A percentile compares a stretch with the other conserved stretches of the same genome.
phyloP scores from a whole-genome alignment of 2,329 filamentous ascomycete species.

The Hysterium pulicare region DNA sequence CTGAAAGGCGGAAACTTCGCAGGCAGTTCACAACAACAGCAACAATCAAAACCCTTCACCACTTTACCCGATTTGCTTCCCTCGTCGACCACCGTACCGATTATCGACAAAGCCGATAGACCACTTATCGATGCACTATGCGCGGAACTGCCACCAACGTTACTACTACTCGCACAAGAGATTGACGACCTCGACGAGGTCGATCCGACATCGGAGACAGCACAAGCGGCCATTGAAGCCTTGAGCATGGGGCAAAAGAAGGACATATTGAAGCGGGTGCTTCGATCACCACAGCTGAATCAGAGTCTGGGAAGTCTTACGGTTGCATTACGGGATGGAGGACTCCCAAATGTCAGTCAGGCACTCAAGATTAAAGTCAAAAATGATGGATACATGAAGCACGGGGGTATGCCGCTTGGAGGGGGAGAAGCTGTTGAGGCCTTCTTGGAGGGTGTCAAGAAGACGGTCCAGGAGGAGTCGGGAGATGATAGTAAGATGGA shows the following conservation, averaged over 20 bases:
- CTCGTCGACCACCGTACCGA: conserved; percentile 71
- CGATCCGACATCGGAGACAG: conserved; percentile 66
- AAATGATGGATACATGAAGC: conserved; percentile 77
- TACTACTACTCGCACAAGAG: conserved; percentile 74
- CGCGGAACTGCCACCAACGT: conserved; percentile 70
- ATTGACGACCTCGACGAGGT: conserved; percentile 57
- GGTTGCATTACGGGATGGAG: conserved; percentile 83
- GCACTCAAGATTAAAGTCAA: conserved; percentile 76
- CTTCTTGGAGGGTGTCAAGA: conserved; percentile 86
- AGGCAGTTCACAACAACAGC: conserved; percentile 39
- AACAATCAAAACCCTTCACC: conserved; percentile 68
- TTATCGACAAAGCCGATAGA: conserved; percentile 64
- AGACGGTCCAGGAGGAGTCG: conserved; percentile 58
- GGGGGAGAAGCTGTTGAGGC: conserved; percentile 86
- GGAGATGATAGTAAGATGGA: conserved; percentile 30
- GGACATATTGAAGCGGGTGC: conserved; percentile 71
- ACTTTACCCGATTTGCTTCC: conserved; percentile 82
- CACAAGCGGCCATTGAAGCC: conserved; percentile 70
- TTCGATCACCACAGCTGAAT: conserved; percentile 85
- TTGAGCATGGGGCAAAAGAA: conserved; percentile 76
- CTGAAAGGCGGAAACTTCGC: conserved; percentile 57
- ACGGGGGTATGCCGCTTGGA: conserved; percentile 78
- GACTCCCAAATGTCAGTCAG: conserved; percentile 83
- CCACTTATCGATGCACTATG: conserved; percentile 71
- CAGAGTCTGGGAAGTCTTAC: conserved; percentile 84